A percentile compares a stretch with the other conserved stretches of the same genome.
Conservation (phyloP, 2,329 filamentous ascomycete species). For the Colletotrichum scovillei region DNA sequence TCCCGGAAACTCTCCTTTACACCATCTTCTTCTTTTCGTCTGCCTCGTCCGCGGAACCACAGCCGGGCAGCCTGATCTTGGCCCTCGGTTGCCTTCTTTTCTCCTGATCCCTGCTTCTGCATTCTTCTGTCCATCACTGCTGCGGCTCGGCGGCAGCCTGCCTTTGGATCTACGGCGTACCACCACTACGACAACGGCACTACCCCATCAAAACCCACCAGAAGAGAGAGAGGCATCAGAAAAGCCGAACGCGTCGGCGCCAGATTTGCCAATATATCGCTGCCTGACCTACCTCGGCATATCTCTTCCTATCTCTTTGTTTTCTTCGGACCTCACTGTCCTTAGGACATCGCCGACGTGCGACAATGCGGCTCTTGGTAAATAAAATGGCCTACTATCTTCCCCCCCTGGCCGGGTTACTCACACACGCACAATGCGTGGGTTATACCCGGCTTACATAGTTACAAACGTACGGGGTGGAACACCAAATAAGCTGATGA, state of each 20-base stretch:
- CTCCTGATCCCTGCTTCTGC: not conserved
- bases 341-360: constrained; percentile 20
- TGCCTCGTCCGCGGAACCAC: constrained; percentile 5
- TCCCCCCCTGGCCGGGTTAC: not conserved
- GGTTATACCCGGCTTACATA: not conserved
- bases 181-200: too few species aligned
- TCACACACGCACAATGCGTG: not conserved
- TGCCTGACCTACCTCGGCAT: not conserved
- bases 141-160: constrained; percentile 1
- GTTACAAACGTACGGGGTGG: not conserved
- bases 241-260: not conserved
- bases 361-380: constrained; percentile 35
- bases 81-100: constrained; percentile 5
- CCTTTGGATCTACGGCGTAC: not conserved
- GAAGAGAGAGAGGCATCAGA: not conserved
- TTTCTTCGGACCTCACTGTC: not conserved
- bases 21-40: not conserved
- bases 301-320: not conserved
- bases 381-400: not conserved
- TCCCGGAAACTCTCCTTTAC: not conserved
- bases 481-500: not conserved
- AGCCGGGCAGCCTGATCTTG: constrained; percentile 16
- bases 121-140: not conserved
- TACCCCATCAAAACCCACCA: not conserved
- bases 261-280: not conserved